Conservation (phyloP, 371 early-diverging fungal genomes). For the Capillidium rhysosporum region DNA sequence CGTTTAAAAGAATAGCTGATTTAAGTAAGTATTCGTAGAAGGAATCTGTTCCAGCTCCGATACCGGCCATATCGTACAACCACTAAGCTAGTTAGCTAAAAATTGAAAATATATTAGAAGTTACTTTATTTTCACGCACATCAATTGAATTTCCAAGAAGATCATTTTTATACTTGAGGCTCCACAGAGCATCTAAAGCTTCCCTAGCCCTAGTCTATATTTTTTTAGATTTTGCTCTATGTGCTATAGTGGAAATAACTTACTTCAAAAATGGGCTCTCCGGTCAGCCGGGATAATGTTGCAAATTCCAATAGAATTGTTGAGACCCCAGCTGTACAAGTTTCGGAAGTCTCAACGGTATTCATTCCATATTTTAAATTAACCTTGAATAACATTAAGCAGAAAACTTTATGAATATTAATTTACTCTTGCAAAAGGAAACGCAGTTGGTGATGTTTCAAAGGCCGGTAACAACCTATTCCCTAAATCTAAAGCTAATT, state of each 20-base stretch:
- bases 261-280: slow-evolving; percentile 53
- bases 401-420: slow-evolving; percentile 14
- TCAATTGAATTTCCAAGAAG: slow-evolving; percentile 75
- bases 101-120: neutral
- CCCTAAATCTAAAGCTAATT: slow-evolving; percentile 62
- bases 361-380: slow-evolving; percentile 59
- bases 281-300: slow-evolving; percentile 60
- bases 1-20: slow-evolving; percentile 71
- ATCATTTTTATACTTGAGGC: slow-evolving; percentile 40
- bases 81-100: slow-evolving; percentile 14
- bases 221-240: neutral
- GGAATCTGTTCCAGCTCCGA: slow-evolving; percentile 88
- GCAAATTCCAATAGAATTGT: slow-evolving; percentile 92
- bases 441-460: slow-evolving; percentile 48
- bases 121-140: slow-evolving; percentile 29
- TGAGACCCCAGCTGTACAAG: slow-evolving; percentile 86
- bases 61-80: slow-evolving; percentile 45
- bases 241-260: neutral
- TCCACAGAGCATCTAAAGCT: slow-evolving; percentile 59
- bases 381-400: slow-evolving; percentile 13
- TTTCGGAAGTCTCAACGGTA: slow-evolving; percentile 41
- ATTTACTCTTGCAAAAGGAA: slow-evolving; percentile 59
- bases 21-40: slow-evolving; percentile 86
- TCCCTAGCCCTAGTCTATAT: slow-evolving; percentile 36
- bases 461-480: slow-evolving; percentile 82